Conservation (phyloP, 805 yeast genomes). For the Ogataea trehaloabstinens region DNA sequence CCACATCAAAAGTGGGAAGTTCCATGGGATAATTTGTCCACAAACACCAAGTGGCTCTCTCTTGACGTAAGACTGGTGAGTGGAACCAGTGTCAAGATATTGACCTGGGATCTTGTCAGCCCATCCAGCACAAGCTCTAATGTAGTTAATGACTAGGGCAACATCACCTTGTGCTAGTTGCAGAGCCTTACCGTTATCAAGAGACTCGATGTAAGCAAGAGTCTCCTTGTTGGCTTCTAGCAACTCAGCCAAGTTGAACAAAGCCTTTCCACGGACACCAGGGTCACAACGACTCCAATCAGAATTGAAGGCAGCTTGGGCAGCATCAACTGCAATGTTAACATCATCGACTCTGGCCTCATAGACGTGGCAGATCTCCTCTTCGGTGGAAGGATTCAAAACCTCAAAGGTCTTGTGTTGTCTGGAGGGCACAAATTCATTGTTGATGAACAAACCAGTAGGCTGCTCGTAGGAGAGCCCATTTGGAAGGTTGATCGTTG, state of each 20-base stretch:
- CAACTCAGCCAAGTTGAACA: slow-evolving; percentile 65
- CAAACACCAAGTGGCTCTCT: slow-evolving; percentile 80
- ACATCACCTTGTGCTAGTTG: slow-evolving; percentile 67
- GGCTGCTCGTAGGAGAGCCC: slow-evolving; percentile 62
- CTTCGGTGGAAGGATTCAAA: slow-evolving; percentile 52
- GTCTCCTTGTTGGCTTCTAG: slow-evolving; percentile 62
- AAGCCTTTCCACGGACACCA: slow-evolving; percentile 46
- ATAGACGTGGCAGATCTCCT: slow-evolving; percentile 47
- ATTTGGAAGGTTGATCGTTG: slow-evolving; percentile 58
- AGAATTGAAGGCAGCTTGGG: slow-evolving; percentile 55
- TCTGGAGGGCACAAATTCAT: slow-evolving; percentile 50
- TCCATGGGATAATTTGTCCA: slow-evolving; percentile 86
- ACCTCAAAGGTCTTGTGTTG: slow-evolving; percentile 52
- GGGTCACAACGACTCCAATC: slow-evolving; percentile 63
- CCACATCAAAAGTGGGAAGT: slow-evolving; percentile 78
- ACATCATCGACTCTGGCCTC: slow-evolving; percentile 62
- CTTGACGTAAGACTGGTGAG: slow-evolving; percentile 63
- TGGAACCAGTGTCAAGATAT: slow-evolving; percentile 58
- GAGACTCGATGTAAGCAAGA: slow-evolving; percentile 65
- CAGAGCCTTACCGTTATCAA: slow-evolving; percentile 77
- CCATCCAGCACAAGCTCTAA: slow-evolving; percentile 72
- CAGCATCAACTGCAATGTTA: slow-evolving; percentile 66
- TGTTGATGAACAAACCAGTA: slow-evolving; percentile 58
- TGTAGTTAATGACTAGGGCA: slow-evolving; percentile 57
- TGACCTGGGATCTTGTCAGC: slow-evolving; percentile 70